phyloP scores from a whole-genome alignment of 2,329 filamentous ascomycete genomes.

The Phialophora expanda region DNA sequence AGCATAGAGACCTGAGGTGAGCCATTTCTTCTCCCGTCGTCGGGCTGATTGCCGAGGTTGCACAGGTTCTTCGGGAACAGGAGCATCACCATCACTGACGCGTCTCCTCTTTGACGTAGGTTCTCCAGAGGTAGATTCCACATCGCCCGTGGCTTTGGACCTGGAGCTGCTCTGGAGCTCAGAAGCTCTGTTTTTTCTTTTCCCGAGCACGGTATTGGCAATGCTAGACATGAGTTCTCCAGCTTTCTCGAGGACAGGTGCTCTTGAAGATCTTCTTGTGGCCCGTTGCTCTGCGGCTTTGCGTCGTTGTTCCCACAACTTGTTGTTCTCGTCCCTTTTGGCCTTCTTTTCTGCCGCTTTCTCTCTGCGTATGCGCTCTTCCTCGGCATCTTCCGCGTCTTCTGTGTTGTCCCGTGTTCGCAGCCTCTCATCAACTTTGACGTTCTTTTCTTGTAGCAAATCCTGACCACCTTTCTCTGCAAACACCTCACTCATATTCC shows the following conservation, averaged over 20 bases:
- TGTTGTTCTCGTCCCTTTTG: conserved; percentile 39
- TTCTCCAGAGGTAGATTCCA: conserved; percentile 26
- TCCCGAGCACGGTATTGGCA: conserved; percentile 60
- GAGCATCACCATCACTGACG: conserved; percentile 41
- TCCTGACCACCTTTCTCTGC: conserved; percentile 23
- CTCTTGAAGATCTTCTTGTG: conserved; percentile 51
- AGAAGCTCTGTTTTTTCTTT: conserved; percentile 61
- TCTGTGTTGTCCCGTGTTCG: conserved; percentile 21
- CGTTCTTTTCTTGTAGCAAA: conserved; percentile 8
- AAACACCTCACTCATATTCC: conserved; percentile 40
- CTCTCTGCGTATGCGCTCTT: conserved; percentile 43
- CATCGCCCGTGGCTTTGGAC: conserved; percentile 50
- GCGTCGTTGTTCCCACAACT: conserved; percentile 35
- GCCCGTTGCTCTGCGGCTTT: conserved; percentile 42
- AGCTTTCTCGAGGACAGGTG: conserved; percentile 51
- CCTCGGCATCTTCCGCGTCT: conserved; percentile 41
- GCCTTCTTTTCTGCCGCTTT: conserved; percentile 41
- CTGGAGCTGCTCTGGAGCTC: conserved; percentile 65
- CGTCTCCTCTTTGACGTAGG: conserved; percentile 51
- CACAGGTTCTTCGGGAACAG: conserved; percentile 15
- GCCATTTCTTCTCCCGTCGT: conserved; percentile 72
- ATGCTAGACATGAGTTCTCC: conserved; percentile 53
- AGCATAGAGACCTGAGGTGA: conserved; percentile 82
- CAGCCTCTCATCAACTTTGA: conserved; percentile 24
- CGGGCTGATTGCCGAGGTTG: conserved; percentile 42